Evolutionary conservation across 2,329 filamentous ascomycete species (phyloP).

Genomic region (Raffaelea deltoideospora): DNA sequence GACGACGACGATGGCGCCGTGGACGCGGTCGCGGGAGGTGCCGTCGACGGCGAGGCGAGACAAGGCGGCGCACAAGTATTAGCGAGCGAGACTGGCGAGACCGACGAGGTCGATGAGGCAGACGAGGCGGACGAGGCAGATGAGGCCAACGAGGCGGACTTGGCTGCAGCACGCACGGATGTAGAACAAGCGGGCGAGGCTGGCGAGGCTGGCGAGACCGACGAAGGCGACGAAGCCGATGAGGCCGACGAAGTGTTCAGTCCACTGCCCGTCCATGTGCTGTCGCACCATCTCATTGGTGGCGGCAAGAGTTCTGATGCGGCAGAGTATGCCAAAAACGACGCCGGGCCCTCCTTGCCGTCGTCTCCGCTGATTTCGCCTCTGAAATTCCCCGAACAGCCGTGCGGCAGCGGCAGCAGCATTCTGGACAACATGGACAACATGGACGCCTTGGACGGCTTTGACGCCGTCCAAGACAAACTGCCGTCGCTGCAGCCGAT

Average conservation of each 20-base stretch:
- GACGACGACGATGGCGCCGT: conserved; percentile 22
- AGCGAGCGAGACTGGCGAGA: too few relatives aligned
- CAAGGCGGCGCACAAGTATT: conserved; percentile 30
- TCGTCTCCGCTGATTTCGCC: conserved; percentile 4
- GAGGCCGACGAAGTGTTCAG: conserved; percentile 15
- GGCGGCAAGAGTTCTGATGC: too few relatives aligned
- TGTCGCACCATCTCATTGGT: background rate
- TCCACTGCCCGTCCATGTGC: conserved; percentile 3
- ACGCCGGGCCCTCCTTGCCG: background rate
- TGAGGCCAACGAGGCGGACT: conserved; percentile 24
- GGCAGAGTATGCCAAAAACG: background rate
- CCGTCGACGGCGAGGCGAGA: conserved; percentile 31
- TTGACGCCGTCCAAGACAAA: background rate
- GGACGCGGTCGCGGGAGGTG: conserved; percentile 29
- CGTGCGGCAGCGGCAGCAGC: too few relatives aligned
- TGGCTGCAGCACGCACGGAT: conserved; percentile 21
- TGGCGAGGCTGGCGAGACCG: background rate
- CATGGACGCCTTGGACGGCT: too few relatives aligned
- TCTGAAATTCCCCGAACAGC: conserved; percentile 18
- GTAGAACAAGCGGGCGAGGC: background rate
- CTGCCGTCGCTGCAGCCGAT: conserved; percentile 25
- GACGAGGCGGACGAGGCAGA: conserved; percentile 32
- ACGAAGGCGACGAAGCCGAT: conserved; percentile 13
- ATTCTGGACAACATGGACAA: too few relatives aligned
- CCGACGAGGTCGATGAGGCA: conserved; percentile 26